Percentiles rank a stretch among this genome's conserved stretches.
These are phyloP conservation scores for Paracorniculantispora psalliotae DNA, from an alignment of 2,329 filamentous ascomycete species.

Conservation along the genomic window DNA sequence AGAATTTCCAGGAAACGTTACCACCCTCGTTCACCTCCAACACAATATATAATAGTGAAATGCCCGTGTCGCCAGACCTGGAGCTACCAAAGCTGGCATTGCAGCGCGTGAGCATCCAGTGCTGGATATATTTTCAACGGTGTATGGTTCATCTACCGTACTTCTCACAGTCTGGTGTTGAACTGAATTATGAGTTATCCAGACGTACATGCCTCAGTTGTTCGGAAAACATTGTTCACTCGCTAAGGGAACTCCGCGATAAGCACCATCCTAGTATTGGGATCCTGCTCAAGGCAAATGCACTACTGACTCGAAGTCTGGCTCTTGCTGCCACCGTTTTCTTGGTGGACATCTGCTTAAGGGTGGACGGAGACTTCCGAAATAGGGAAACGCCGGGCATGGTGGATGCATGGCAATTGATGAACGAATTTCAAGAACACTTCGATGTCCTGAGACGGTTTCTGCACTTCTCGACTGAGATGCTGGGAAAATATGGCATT, in stretches of 20 bases:
- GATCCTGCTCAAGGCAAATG: neutral
- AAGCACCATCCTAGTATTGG: neutral
- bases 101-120: neutral
- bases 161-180: neutral
- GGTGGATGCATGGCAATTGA: neutral
- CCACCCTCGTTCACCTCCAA: neutral
- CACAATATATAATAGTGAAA: neutral
- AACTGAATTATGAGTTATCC: neutral
- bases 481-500: neutral
- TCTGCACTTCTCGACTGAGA: neutral
- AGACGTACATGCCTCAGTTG: neutral
- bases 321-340: neutral
- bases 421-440: neutral
- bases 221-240: neutral
- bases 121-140: neutral
- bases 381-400: neutral
- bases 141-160: neutral
- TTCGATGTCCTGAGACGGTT: neutral
- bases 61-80: neutral
- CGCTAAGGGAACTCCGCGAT: neutral
- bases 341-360: neutral
- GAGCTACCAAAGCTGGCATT: neutral
- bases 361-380: neutral
- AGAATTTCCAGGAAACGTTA: neutral
- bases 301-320: neutral